Evolutionary conservation across 768 basidiomycete genomes (phyloP), one percentile per base, ranked within the genome.

Genomic region (Termitomyces sp.): DNA sequence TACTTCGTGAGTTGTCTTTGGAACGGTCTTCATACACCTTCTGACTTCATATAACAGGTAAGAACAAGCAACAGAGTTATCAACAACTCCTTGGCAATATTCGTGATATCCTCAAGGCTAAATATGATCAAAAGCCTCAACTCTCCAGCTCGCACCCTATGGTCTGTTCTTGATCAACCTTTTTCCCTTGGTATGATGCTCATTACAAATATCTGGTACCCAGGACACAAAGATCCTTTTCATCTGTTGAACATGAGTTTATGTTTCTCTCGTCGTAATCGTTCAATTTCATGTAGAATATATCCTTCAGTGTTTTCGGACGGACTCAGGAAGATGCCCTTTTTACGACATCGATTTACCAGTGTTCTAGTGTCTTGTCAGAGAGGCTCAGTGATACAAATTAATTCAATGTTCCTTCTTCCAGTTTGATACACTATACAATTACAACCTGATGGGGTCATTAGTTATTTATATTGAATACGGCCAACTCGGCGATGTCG

Each of bases 41-140:
- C 28, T 51, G 30, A 51, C 40, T 36, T 62, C 10, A 70, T 69
- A 69, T 76, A 75, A 70, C 76, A 78, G 57, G 72, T 61, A 67
- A 80, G 75, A 77, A 75, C 61, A 67, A 71, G 35, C 69, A 76
- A 36, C 77, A 76, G 57, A 79, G 75, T 63, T 79, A 77, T 50
- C 77, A 78, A 62, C 69, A 76, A 58, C 72, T 79, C 10, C 67
- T 79, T n/a, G 67, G 67, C 49, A 73, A 62, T 58, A 74, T 79
- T 43, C 71, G 78, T 36, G 73, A 66, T 30, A 78, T 78, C 56
- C 66, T 78, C 56, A 72, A 56, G 52, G 58, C 66, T 20, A 78
- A 78, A 59, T 77, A 77, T 49, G 74, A 72, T 40, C 77, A 78
- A 71, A 78, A 77, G 64, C 78, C 78, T 23, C 62, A 80, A 76